Conservation (phyloP, 306 rosid genomes). For the Prinsepia uniflora region DNA sequence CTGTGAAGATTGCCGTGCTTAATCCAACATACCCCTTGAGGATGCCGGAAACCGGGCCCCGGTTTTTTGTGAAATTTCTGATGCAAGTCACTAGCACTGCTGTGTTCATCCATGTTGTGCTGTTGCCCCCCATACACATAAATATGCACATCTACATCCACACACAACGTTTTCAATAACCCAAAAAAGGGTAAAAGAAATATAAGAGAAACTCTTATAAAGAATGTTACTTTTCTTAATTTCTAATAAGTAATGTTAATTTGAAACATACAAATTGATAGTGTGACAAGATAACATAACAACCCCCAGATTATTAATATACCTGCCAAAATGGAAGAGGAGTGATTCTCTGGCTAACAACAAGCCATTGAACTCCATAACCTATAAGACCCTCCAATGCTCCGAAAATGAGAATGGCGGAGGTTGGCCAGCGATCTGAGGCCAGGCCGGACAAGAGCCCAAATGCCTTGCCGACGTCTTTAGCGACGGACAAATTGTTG, state of each 20-base stretch:
- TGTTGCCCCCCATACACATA: slow-evolving; percentile 46
- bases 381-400: slow-evolving; percentile 37
- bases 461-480: slow-evolving; percentile 51
- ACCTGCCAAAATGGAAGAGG: slow-evolving; percentile 55
- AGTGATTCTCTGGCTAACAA: slow-evolving; percentile 24
- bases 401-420: slow-evolving; percentile 38
- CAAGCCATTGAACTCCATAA: slow-evolving; percentile 50
- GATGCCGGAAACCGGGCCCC: slow-evolving; percentile 49
- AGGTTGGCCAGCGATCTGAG: slow-evolving; percentile 30
- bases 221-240: not conserved
- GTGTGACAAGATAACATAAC: not conserved
- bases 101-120: slow-evolving; percentile 35
- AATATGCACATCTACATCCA: slow-evolving; percentile 43
- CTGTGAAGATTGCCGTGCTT: slow-evolving; percentile 44
- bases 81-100: slow-evolving; percentile 45
- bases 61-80: slow-evolving; percentile 37
- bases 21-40: slow-evolving; percentile 31
- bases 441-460: slow-evolving; percentile 47
- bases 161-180: not conserved
- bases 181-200: not conserved
- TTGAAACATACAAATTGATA: not conserved
- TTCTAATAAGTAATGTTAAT: too few species aligned
- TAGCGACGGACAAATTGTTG: slow-evolving; percentile 46
- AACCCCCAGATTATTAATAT: not conserved
- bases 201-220: not conserved